Evolutionary conservation across 208 protist species (phyloP).

Genomic region (Leishmania mexicana): DNA sequence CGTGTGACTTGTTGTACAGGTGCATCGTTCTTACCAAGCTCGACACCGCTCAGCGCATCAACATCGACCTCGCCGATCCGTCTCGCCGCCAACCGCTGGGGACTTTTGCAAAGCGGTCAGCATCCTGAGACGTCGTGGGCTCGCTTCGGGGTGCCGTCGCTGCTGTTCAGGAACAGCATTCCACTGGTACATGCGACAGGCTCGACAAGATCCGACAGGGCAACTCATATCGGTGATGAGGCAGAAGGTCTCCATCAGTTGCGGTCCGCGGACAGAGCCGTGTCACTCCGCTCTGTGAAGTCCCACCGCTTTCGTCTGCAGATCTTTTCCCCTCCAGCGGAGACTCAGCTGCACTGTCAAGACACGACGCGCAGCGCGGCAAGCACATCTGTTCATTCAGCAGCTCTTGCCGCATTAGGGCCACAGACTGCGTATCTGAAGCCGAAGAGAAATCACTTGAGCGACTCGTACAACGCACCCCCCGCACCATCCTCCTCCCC

Average conservation of each 20-base stretch:
- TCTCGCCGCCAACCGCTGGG: not conserved
- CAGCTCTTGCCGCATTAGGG: not conserved
- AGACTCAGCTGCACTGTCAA: not conserved
- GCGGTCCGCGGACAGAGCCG: no score
- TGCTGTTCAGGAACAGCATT: not conserved
- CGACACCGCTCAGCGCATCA: not conserved
- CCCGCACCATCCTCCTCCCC: not conserved
- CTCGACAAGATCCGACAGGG: not conserved
- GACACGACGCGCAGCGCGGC: not conserved
- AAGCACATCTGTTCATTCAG: not conserved
- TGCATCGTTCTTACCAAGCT: not conserved
- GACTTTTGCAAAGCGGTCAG: not conserved
- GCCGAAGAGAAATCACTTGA: not conserved
- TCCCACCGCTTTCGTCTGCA: constrained; percentile 28
- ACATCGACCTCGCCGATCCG: not conserved
- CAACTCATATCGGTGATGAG: not conserved
- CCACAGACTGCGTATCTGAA: not conserved
- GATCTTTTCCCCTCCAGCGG: constrained; percentile 17
- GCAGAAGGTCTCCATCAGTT: not conserved
- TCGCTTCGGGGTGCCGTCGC: not conserved
- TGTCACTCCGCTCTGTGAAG: not conserved
- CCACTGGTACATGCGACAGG: no score
- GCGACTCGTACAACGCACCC: not conserved
- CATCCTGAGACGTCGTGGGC: not conserved
- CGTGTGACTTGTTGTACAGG: not conserved